Percentiles rank a stretch among this genome's conserved stretches.
phyloP scores from a whole-genome alignment of 139 green algal genomes.

The Diplosphaera chodatii region DNA sequence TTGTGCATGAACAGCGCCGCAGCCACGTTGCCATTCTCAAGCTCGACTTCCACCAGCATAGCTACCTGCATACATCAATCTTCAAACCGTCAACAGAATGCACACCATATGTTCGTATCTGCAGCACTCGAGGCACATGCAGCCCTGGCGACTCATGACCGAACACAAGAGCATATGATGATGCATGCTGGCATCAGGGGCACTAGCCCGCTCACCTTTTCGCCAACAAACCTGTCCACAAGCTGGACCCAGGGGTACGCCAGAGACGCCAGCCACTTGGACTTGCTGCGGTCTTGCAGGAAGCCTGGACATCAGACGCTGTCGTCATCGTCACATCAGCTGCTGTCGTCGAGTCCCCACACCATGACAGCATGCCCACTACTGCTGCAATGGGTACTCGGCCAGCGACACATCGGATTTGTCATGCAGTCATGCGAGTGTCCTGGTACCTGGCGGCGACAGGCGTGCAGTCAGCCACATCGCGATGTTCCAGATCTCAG shows the following conservation, averaged over 20 bases:
- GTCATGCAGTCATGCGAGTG: too few species aligned
- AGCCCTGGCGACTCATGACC: too few species aligned
- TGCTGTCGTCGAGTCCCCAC: too few species aligned
- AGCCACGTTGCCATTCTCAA: slow-evolving; percentile 66
- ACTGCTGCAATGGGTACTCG: too few species aligned
- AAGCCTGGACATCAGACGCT: slow-evolving; percentile 6
- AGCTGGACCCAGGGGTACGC: slow-evolving; percentile 61
- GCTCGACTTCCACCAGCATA: slow-evolving; percentile 87
- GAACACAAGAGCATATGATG: too few species aligned
- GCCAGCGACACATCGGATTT: too few species aligned
- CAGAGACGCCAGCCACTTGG: slow-evolving; percentile 39
- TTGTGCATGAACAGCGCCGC: slow-evolving; percentile 80
- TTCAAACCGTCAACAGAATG: too few species aligned
- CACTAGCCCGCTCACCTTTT: slow-evolving; percentile 74
- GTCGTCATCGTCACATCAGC: too few species aligned
- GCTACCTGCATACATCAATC: slow-evolving; percentile 44
- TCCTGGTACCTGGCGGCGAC: slow-evolving; percentile 42
- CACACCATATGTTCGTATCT: too few species aligned
- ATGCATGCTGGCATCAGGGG: too few species aligned
- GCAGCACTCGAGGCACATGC: too few species aligned
- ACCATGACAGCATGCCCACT: too few species aligned
- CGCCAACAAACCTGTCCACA: slow-evolving; percentile 73
- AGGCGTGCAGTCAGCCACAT: slow-evolving; percentile 77
- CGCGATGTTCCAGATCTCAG: slow-evolving; percentile 85
- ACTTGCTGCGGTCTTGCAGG: slow-evolving; percentile 21